Conservation (phyloP, 352 stramenopile genomes). For the Elongisporangium senticosum region DNA sequence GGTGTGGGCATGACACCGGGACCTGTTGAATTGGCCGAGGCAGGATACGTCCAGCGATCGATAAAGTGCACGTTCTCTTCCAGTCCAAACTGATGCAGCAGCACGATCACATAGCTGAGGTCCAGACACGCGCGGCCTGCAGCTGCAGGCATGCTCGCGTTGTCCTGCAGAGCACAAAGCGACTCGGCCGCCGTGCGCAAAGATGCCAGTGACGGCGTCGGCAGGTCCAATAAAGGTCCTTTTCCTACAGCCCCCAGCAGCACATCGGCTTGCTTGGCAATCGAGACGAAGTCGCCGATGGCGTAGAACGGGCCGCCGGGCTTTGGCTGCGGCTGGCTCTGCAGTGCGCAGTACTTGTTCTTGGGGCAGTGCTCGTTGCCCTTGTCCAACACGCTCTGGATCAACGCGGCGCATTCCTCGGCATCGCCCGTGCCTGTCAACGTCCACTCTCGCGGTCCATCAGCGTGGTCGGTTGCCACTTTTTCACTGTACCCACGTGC, state of each 20-base stretch:
- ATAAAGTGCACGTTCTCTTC: conserved; percentile 51
- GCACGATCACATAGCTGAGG: conserved; percentile 53
- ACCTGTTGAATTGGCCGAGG: conserved; percentile 10
- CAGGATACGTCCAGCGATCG: conserved; percentile 31
- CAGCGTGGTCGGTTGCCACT: neutral
- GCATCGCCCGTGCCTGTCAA: conserved; percentile 36
- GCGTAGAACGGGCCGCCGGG: conserved; percentile 42
- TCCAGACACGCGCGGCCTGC: conserved; percentile 44
- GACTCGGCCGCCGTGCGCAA: conserved; percentile 28
- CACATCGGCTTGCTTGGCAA: conserved; percentile 18
- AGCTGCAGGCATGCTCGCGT: conserved; percentile 2
- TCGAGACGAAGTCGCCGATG: conserved; percentile 25
- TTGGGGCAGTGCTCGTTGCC: conserved; percentile 49
- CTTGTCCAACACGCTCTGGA: conserved; percentile 33
- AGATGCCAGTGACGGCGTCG: conserved; percentile 31
- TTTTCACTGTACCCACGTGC: neutral
- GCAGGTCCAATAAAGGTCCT: conserved; percentile 27
- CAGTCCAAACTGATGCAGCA: conserved; percentile 51
- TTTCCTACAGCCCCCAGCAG: conserved; percentile 21
- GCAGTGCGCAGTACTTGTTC: conserved; percentile 47
- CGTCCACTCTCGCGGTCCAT: conserved; percentile 6
- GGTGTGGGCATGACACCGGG: conserved; percentile 2
- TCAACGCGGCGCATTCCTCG: conserved; percentile 31
- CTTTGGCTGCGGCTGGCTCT: conserved; percentile 36
- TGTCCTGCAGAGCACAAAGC: conserved; percentile 25